phyloP scores from a whole-genome alignment of 78 protist species.

The Carpediemonas membranifera region DNA sequence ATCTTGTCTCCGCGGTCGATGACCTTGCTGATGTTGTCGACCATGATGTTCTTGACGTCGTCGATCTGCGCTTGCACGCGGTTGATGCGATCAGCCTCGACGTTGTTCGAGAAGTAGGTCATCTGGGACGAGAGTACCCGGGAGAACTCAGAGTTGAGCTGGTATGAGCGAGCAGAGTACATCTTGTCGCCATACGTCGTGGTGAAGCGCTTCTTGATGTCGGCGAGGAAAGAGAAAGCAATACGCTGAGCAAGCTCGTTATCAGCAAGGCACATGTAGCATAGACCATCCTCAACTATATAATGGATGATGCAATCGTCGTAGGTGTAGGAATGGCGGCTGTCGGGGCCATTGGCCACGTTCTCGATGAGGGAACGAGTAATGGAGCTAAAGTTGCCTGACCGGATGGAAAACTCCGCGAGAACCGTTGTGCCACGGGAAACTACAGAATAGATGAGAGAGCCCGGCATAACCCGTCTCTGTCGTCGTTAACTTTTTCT shows the following conservation, averaged over 20 bases:
- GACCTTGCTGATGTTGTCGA: too few relatives aligned
- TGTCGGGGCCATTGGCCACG: conserved; percentile 45
- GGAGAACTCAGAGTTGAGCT: conserved; percentile 51
- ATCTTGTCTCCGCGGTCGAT: too few relatives aligned
- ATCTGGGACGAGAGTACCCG: conserved; percentile 46
- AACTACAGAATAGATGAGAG: conserved; percentile 19
- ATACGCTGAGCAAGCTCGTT: conserved; percentile 44
- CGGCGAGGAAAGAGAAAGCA: conserved; percentile 59
- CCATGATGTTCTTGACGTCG: too few relatives aligned
- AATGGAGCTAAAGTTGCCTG: conserved; percentile 40
- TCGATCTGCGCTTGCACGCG: too few relatives aligned
- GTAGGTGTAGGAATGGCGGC: conserved; percentile 62
- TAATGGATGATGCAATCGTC: conserved; percentile 69
- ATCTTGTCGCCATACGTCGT: conserved; percentile 46
- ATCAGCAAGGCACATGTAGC: conserved; percentile 75
- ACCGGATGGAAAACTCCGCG: conserved; percentile 33
- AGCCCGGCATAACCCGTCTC: too few relatives aligned
- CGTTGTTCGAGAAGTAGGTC: conserved; percentile 25
- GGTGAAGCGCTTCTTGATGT: conserved; percentile 52
- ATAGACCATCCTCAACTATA: conserved; percentile 43
- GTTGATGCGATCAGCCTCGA: too few relatives aligned
- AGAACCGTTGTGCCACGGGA: conserved; percentile 65
- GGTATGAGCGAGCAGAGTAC: conserved; percentile 50
- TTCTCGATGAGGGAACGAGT: conserved; percentile 56
- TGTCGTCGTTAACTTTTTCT: too few relatives aligned